Conservation (phyloP, 352 stramenopile genomes). For the Globisporangium viniferum region DNA sequence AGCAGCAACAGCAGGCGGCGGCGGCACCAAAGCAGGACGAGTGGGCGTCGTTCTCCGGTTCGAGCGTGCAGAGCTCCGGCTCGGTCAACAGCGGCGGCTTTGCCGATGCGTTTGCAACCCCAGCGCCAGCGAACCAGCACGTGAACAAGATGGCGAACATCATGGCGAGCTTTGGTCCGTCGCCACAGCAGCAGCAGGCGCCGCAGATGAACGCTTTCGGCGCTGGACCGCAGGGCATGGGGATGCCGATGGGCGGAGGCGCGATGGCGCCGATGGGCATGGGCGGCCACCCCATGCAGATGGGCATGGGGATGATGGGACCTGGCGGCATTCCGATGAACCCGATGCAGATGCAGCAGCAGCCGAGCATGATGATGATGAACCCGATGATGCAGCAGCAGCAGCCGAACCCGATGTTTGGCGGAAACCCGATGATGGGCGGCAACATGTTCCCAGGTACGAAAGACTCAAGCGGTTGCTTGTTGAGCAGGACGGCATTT, state of each 20-base stretch:
- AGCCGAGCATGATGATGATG: conserved; percentile 20
- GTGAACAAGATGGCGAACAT: conserved; percentile 84
- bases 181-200: conserved; percentile 21
- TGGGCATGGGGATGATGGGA: conserved; percentile 19
- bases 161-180: conserved; percentile 76
- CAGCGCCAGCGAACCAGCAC: conserved; percentile 46
- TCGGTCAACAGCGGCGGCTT: conserved; percentile 20
- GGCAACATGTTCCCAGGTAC: conserved; percentile 54
- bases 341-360: conserved; percentile 31
- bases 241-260: conserved; percentile 40
- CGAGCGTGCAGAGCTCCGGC: conserved; percentile 31
- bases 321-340: conserved; percentile 36
- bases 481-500: not conserved
- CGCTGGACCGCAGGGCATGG: conserved; percentile 30
- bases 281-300: conserved; percentile 24
- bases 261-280: conserved; percentile 32
- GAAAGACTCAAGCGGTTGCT: not conserved
- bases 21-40: conserved; percentile 52
- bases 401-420: conserved; percentile 30
- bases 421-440: conserved; percentile 40
- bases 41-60: conserved; percentile 70
- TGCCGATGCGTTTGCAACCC: conserved; percentile 44
- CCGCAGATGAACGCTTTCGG: conserved; percentile 24
- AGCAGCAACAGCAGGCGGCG: conserved; percentile 7
- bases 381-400: conserved; percentile 39